phyloP scores from a whole-genome alignment of 2,329 filamentous ascomycete genomes.

The Mycocentrospora acerina region DNA sequence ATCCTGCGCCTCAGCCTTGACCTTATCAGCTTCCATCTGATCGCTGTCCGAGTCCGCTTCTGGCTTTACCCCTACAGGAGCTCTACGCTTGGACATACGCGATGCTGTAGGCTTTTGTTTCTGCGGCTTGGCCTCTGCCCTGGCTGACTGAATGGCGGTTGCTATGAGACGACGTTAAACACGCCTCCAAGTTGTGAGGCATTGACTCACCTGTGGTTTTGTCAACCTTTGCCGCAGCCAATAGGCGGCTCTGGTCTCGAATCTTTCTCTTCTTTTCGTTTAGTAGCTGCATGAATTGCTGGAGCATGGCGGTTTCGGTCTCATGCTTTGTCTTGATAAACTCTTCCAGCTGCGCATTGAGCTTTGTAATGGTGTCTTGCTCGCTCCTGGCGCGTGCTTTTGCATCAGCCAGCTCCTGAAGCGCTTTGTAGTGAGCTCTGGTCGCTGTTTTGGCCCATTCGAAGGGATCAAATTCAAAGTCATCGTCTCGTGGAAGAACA shows the following conservation, averaged over 20 bases:
- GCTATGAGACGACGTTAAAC: conserved; percentile 17
- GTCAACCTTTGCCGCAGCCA: conserved; percentile 56
- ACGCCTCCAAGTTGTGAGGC: background rate
- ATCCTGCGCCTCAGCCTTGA: conserved; percentile 27
- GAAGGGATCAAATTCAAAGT: conserved; percentile 64
- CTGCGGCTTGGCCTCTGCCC: conserved; percentile 26
- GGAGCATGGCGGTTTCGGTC: conserved; percentile 66
- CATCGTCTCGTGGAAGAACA: conserved; percentile 56
- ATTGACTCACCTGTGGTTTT: conserved; percentile 27
- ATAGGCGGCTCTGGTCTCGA: conserved; percentile 66
- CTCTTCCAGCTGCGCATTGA: conserved; percentile 66
- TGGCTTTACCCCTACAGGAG: conserved; percentile 23
- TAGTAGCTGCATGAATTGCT: conserved; percentile 69
- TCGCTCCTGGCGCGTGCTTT: conserved; percentile 51
- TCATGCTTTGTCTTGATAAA: conserved; percentile 66
- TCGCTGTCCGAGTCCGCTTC: conserved; percentile 32
- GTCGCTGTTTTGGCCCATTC: conserved; percentile 69
- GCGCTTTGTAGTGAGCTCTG: conserved; percentile 50
- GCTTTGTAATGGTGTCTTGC: conserved; percentile 58
- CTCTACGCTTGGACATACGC: conserved; percentile 40
- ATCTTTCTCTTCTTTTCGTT: conserved; percentile 84
- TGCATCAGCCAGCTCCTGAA: conserved; percentile 47
- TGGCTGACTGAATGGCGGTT: conserved; percentile 27
- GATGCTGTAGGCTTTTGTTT: conserved; percentile 39
- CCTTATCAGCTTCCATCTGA: conserved; percentile 35